Percentiles rank a stretch among this genome's conserved stretches.
Conservation (phyloP, 371 early-diverging fungal species). For the Syncephalastrum monosporum region DNA sequence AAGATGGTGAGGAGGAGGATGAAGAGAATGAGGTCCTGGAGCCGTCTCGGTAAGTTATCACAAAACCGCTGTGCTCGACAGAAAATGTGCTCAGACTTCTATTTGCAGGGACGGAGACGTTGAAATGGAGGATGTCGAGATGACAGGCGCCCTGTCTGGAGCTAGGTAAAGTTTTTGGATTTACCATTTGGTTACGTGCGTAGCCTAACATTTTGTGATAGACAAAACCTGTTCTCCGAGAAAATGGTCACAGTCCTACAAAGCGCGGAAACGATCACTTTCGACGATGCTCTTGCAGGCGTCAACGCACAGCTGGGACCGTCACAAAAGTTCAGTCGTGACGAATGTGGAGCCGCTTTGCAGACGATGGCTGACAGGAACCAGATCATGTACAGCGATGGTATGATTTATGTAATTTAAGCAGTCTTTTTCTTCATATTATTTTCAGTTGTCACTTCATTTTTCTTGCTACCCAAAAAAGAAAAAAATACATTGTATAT, state of each 20-base stretch:
- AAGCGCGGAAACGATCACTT: slow-evolving; percentile 13
- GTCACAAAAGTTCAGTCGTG: slow-evolving; percentile 18
- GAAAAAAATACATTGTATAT: not conserved
- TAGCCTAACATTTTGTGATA: slow-evolving; percentile 6
- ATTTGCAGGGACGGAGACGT: slow-evolving; percentile 19
- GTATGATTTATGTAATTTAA: slow-evolving; percentile 65
- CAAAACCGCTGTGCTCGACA: not conserved
- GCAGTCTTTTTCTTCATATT: slow-evolving; percentile 4
- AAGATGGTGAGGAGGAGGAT: slow-evolving; percentile 13
- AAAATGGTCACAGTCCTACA: slow-evolving; percentile 27
- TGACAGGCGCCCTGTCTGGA: slow-evolving; percentile 12
- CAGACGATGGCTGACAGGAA: slow-evolving; percentile 59
- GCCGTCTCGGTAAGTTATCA: not conserved
- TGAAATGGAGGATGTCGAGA: slow-evolving; percentile 19
- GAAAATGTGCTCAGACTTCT: not conserved
- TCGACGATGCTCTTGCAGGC: slow-evolving; percentile 39
- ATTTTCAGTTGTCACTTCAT: not conserved
- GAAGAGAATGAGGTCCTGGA: not conserved
- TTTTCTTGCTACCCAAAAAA: not conserved
- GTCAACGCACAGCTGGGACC: slow-evolving; percentile 40
- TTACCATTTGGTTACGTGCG: not conserved
- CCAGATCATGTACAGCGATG: slow-evolving; percentile 72
- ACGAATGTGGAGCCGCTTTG: slow-evolving; percentile 28
- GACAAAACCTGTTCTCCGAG: slow-evolving; percentile 34
- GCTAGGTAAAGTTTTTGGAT: slow-evolving; percentile 15